Evolutionary conservation across 192 early-diverging fungal genomes (phyloP).

Genomic region (Rhizophagus prolifer): DNA sequence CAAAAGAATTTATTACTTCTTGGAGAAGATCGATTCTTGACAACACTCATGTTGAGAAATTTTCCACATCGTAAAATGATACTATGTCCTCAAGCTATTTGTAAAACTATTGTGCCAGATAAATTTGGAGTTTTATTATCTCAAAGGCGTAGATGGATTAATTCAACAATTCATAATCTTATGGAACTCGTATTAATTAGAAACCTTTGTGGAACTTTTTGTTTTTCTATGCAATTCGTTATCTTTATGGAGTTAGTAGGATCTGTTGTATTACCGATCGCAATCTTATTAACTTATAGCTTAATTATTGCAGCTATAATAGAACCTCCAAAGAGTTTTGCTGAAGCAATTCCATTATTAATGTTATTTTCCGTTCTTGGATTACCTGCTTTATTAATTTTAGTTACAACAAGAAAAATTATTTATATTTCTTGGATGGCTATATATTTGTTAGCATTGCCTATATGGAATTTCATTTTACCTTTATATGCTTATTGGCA

Average conservation of each 20-base stretch:
- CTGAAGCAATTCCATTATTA: conserved; percentile 64
- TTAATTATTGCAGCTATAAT: conserved; percentile 54
- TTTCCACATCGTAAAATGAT: conserved; percentile 86
- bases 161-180: conserved; percentile 93
- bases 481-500: conserved; percentile 94
- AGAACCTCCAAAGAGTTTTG: conserved; percentile 49
- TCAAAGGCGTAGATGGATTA: conserved; percentile 94
- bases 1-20: conserved; percentile 35
- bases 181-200: conserved; percentile 87
- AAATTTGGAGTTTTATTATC: conserved; percentile 79
- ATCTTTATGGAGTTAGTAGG: conserved; percentile 75
- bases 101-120: conserved; percentile 83
- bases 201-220: conserved; percentile 95
- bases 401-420: conserved; percentile 80
- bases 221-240: conserved; percentile 90
- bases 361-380: conserved; percentile 77
- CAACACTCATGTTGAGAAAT: conserved; percentile 83
- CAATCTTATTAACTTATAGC: conserved; percentile 64
- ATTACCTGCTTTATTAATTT: conserved; percentile 84
- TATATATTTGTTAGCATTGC: conserved; percentile 75
- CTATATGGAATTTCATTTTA: conserved; percentile 93
- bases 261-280: conserved; percentile 69
- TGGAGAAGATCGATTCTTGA: conserved; percentile 87
- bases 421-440: conserved; percentile 91
- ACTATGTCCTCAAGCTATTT: conserved; percentile 82